A percentile compares a stretch with the other conserved stretches of the same genome.
Conservation (phyloP, 768 basidiomycete species). For the Leucocoprinus leucothites region DNA sequence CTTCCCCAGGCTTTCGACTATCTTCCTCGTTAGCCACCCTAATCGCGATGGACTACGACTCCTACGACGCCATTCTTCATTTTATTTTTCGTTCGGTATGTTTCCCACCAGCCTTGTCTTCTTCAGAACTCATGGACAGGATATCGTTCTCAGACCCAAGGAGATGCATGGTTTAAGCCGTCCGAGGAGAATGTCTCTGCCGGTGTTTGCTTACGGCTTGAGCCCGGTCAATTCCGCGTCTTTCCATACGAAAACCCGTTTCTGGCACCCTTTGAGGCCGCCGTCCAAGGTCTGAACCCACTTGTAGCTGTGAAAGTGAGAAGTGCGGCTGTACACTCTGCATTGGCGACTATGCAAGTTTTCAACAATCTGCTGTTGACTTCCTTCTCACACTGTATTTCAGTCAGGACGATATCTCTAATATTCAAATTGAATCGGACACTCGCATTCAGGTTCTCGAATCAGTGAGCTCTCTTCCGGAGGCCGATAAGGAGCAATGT, state of each 20-base stretch:
- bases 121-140: neutral
- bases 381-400: slow-evolving; percentile 7
- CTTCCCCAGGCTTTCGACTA: slow-evolving; percentile 22
- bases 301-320: slow-evolving; percentile 82
- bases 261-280: slow-evolving; percentile 79
- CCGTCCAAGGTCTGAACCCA: slow-evolving; percentile 72
- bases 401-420: slow-evolving; percentile 57
- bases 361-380: neutral
- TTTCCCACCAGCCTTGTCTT: slow-evolving; percentile 4
- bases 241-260: slow-evolving; percentile 86
- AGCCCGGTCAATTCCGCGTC: slow-evolving; percentile 67
- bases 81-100: slow-evolving; percentile 74
- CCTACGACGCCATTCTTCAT: slow-evolving; percentile 75
- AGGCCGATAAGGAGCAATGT: slow-evolving; percentile 88
- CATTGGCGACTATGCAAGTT: slow-evolving; percentile 64
- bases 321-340: slow-evolving; percentile 78
- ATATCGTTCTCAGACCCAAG: slow-evolving; percentile 54
- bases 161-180: slow-evolving; percentile 85
- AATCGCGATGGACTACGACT: slow-evolving; percentile 71
- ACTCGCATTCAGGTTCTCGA: slow-evolving; percentile 88
- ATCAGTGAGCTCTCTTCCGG: slow-evolving; percentile 59
- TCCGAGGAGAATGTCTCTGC: slow-evolving; percentile 79
- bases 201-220: slow-evolving; percentile 73
- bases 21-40: slow-evolving; percentile 27
- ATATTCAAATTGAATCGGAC: slow-evolving; percentile 70